Base-by-base conservation (phyloP, 1,284 basidiomycete species). In the Apiotrichum mycotoxinovorans region DNA sequence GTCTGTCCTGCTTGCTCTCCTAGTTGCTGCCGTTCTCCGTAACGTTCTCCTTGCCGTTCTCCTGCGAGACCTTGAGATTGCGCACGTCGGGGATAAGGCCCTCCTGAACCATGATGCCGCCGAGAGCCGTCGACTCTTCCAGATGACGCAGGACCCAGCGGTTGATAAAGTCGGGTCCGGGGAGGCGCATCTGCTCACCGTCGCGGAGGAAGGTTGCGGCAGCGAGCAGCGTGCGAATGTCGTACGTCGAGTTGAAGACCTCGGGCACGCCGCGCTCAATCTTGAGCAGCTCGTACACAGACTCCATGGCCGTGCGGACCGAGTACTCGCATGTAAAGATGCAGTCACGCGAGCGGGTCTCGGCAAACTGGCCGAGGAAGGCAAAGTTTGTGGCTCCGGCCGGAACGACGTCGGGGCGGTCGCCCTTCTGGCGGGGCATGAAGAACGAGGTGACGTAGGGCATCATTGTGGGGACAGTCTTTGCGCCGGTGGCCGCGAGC, bases 311-410 rank as follows among this genome's bases (percentile, higher is more conserved):
- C 35, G 51, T 45, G 11, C 51, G 43, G n/a, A 46, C 51, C 9
- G 51, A 44, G 43, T 52, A 52, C 43, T 52, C 51, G 17, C 18
- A 30, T 11, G 51, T 52, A n/a, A 52, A 45, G 51, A 52, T 38
- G 26, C 42, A 45, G 51, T 52, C 51, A 25, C 43, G 33, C 10
- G 43, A 45, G 17, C 25, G 20, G 23, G 41, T 22, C 50, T 51
- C 43, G 4, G 51, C 51, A 44, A 52, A 52, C 43, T 52, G 51
- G 25, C 51, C 51, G 43, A 52, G 30, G 42, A 52, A 52, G 0
- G 42, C n/a, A 37, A 45, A 45, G 51, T 52, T 52, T 15, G 18
- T 22, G 12, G 51, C 30, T 1, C 42, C 51, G 4, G 37, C 42
- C 17, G 51, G 51, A 17, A 52, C 27, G 3, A 52, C 51, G 20